phyloP scores from a whole-genome alignment of 768 basidiomycete species.

The Piloderma croceum region DNA sequence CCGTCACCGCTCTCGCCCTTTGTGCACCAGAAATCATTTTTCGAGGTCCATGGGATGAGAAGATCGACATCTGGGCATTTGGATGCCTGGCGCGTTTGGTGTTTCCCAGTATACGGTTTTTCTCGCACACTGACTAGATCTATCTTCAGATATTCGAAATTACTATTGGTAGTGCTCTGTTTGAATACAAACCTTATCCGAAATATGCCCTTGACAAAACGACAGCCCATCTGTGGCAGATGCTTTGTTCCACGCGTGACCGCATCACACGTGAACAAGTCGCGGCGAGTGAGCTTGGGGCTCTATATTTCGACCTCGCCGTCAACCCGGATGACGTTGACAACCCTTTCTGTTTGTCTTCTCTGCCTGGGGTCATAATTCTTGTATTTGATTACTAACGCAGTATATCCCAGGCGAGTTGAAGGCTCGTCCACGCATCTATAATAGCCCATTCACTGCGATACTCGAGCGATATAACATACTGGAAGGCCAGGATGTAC shows the following conservation, averaged over 20 bases:
- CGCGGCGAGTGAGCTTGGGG: slow-evolving; percentile 7
- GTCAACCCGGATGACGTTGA: slow-evolving; percentile 2
- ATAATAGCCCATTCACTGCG: slow-evolving; percentile 10
- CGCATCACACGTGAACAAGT: slow-evolving; percentile 8
- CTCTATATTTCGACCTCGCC: slow-evolving; percentile 12
- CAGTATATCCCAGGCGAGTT: slow-evolving; percentile 18
- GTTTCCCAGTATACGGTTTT: no score
- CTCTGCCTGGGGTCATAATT: background rate
- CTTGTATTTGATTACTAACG: background rate
- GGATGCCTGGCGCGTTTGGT: slow-evolving; percentile 20
- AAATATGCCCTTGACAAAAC: slow-evolving; percentile 6
- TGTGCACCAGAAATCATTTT: slow-evolving; percentile 20
- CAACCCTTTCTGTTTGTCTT: background rate
- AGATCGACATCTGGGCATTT: slow-evolving; percentile 24
- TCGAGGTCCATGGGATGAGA: slow-evolving; percentile 20
- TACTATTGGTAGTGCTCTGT: no score
- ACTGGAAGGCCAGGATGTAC: slow-evolving; percentile 11
- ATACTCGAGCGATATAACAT: slow-evolving; percentile 12
- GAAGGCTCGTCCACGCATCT: slow-evolving; percentile 10
- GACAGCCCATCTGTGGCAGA: slow-evolving; percentile 10
- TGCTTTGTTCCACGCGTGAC: slow-evolving; percentile 15
- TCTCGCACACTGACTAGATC: no score
- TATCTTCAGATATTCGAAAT: no score
- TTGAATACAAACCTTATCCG: no score
- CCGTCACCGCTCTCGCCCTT: slow-evolving; percentile 11